A percentile compares a stretch with the other conserved stretches of the same genome.
These are phyloP conservation scores for Cryphonectria carpinicola DNA, from an alignment of 2,329 filamentous ascomycete species.

Conservation along the genomic window DNA sequence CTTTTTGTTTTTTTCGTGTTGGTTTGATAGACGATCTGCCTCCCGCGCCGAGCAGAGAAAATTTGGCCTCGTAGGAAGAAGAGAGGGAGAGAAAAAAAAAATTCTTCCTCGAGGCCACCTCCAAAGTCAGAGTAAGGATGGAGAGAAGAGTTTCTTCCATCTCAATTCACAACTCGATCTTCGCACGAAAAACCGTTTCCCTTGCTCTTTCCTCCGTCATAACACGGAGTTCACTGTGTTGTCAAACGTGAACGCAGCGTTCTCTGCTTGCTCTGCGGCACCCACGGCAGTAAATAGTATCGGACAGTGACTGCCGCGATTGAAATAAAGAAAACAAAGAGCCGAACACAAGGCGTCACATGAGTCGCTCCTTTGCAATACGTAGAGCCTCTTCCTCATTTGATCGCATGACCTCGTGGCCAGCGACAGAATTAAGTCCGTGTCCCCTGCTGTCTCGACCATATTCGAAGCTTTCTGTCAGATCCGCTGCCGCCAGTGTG, in stretches of 20 bases:
- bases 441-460: not conserved
- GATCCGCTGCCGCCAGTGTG: conserved; percentile 16
- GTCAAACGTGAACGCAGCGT: not conserved
- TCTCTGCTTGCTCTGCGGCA: not conserved
- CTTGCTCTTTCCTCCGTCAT: conserved; percentile 4
- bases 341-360: conserved; percentile 4
- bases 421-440: conserved; percentile 13
- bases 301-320: not conserved
- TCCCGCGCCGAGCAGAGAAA: not conserved
- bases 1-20: not conserved
- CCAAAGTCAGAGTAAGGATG: conserved; percentile 22
- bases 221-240: conserved; percentile 7
- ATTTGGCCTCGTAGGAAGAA: not conserved
- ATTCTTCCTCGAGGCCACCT: conserved; percentile 4
- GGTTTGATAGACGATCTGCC: conserved; percentile 5
- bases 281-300: not conserved
- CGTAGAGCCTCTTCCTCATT: not conserved
- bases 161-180: conserved; percentile 2
- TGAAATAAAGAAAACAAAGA: conserved; percentile 4
- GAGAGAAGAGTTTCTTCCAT: conserved; percentile 11
- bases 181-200: conserved; percentile 16
- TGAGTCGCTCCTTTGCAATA: not conserved
- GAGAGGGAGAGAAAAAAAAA: not conserved
- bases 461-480: conserved; percentile 15
- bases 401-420: conserved; percentile 2